These are phyloP conservation scores for Pythium dissotocum DNA, from an alignment of 352 stramenopile species.

Conservation along the genomic window DNA sequence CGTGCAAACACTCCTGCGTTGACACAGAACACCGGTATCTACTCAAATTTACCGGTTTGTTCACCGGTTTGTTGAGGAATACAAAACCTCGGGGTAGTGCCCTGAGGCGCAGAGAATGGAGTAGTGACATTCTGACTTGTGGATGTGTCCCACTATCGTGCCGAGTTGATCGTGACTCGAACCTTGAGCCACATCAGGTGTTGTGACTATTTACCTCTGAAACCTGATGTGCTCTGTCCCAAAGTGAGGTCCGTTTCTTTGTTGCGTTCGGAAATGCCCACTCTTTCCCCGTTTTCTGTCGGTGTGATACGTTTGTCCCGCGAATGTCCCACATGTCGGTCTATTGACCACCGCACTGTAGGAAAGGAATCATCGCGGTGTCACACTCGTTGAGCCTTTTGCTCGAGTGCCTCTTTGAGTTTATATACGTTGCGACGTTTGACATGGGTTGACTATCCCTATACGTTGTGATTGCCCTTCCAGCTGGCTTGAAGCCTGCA, in stretches of 20 bases:
- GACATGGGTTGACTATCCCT: constrained; percentile 13
- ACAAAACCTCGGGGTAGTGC: background rate
- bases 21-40: constrained; percentile 25
- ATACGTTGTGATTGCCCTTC: background rate
- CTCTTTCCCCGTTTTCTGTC: constrained; percentile 1
- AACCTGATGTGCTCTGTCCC: constrained; percentile 9
- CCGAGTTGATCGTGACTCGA: background rate
- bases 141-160: constrained; percentile 22
- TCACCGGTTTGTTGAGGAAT: background rate
- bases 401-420: constrained; percentile 1
- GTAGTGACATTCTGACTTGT: constrained; percentile 20
- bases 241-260: background rate
- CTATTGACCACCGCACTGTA: background rate
- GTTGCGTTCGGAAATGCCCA: constrained; percentile 4
- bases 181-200: background rate
- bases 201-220: constrained; percentile 5
- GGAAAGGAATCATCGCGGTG: background rate
- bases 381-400: background rate
- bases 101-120: background rate
- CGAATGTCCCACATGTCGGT: background rate
- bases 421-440: constrained; percentile 29
- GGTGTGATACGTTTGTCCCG: constrained; percentile 3
- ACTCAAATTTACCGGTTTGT: background rate
- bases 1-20: constrained; percentile 27
- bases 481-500: constrained; percentile 8